Conservation (phyloP, 2,329 filamentous ascomycete genomes). For the Botrytis sinoallii region DNA sequence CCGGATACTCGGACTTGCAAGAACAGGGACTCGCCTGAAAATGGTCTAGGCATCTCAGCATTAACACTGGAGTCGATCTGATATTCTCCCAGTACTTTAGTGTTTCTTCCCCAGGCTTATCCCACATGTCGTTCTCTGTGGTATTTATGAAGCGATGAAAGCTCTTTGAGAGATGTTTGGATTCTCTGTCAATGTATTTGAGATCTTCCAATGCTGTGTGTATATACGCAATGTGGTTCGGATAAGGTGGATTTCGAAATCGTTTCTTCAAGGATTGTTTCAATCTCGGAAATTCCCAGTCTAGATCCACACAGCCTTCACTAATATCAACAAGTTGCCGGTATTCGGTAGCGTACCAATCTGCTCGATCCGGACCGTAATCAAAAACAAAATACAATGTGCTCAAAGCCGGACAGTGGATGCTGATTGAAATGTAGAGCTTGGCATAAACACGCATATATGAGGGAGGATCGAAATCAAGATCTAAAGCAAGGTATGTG, state of each 20-base stretch:
- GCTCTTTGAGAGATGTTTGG: too few relatives aligned
- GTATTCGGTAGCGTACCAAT: accelerated
- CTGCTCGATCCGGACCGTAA: accelerated
- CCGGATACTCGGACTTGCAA: neutral
- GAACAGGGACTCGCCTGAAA: accelerated
- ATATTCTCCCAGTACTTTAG: neutral
- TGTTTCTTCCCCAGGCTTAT: neutral
- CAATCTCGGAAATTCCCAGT: neutral
- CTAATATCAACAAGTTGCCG: neutral
- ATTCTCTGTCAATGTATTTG: accelerated
- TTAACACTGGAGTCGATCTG: neutral
- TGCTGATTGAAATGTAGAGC: neutral
- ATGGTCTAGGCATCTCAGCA: accelerated
- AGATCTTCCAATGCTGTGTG: accelerated
- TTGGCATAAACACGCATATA: neutral
- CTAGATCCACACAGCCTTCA: neutral
- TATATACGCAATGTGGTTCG: too few relatives aligned
- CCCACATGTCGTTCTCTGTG: neutral
- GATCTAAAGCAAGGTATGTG: neutral
- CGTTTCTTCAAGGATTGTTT: too few relatives aligned
- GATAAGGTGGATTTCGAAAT: too few relatives aligned
- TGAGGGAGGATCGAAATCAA: too few relatives aligned
- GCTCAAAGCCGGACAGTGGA: neutral
- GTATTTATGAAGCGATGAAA: neutral
- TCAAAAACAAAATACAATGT: neutral